phyloP scores from a whole-genome alignment of 345 rosid genomes.

The Salix koriyanagi region DNA sequence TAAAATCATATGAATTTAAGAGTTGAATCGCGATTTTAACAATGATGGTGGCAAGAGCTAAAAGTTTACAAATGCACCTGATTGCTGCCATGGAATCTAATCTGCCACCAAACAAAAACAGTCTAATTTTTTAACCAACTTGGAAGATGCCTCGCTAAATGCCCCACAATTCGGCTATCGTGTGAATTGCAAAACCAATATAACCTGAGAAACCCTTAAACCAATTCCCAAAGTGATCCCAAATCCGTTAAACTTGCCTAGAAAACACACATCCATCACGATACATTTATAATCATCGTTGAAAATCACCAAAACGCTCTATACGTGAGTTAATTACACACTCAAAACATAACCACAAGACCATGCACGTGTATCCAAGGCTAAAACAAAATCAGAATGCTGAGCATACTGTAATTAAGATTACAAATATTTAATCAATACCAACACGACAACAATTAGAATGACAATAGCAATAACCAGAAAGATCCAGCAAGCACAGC shows the following conservation, averaged over 20 bases:
- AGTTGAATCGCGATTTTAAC: too few species aligned
- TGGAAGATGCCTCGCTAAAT: background rate
- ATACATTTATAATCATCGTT: background rate
- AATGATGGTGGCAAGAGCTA: background rate
- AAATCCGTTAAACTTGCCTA: background rate
- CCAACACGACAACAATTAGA: constrained; percentile 59
- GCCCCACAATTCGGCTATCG: background rate
- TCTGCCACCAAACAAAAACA: background rate
- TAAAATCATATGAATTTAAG: too few species aligned
- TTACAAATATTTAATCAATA: constrained; percentile 76
- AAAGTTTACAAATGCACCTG: background rate
- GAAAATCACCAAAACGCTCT: background rate
- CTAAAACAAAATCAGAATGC: background rate
- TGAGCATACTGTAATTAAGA: background rate
- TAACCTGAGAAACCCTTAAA: background rate
- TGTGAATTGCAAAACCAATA: background rate
- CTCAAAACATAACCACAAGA: background rate
- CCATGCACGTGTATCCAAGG: background rate
- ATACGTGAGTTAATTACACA: background rate
- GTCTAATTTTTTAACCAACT: background rate
- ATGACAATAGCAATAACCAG: constrained; percentile 70
- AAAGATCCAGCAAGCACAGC: constrained; percentile 73
- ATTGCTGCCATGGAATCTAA: background rate
- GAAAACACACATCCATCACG: background rate
- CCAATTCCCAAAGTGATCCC: background rate